Evolutionary conservation across 2,329 filamentous ascomycete species (phyloP), one percentile per base, ranked within the genome.

Genomic region (Huntiella moniliformis): DNA sequence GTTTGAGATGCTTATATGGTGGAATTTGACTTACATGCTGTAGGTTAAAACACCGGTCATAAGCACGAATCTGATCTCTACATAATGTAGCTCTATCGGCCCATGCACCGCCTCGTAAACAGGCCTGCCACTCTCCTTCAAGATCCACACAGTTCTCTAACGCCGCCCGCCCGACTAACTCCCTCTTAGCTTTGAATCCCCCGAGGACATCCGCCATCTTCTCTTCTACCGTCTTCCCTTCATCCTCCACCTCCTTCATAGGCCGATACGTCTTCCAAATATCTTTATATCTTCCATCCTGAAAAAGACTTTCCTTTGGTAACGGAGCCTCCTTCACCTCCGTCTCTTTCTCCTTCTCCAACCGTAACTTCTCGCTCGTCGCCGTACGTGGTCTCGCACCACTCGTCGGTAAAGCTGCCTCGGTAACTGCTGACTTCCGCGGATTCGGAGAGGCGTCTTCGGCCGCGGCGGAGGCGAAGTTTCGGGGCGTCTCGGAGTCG

Each of bases 121-220:
- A 98, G 41, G 80, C 70, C 50, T 79, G 77, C 67, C 92, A 79
- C 49, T 79, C 79, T 57, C 84, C 70, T 64, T 95, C 85, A 59
- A 93, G 84, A 50, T 87, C 61, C 1, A 85, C 80, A 61, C 91
- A 98, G 60, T 96, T 98, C 64, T 98, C 91, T 56, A 94, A 68
- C 7, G 88, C 87, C 1, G 85, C 82, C 37, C 73, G 70, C 28
- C 82, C 83, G 51, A 96, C 82, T 46, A 76, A 71, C 32, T 74
- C 72, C 58, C 82, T 84, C 51, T 86, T 77, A 57, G 83, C 76
- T 60, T 94, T 92, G 70, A 79, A 92, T 5, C 76, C 78, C 45
- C 88, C 80, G 44, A 95, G 67, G 47, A 96, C 77, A 58, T 84
- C 77, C 59, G 73, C 70, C 53, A 92, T 70, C 59, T 82, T 81